Evolutionary conservation across 2,329 filamentous ascomycete genomes (phyloP).

Genomic region (Fusarium sp.): DNA sequence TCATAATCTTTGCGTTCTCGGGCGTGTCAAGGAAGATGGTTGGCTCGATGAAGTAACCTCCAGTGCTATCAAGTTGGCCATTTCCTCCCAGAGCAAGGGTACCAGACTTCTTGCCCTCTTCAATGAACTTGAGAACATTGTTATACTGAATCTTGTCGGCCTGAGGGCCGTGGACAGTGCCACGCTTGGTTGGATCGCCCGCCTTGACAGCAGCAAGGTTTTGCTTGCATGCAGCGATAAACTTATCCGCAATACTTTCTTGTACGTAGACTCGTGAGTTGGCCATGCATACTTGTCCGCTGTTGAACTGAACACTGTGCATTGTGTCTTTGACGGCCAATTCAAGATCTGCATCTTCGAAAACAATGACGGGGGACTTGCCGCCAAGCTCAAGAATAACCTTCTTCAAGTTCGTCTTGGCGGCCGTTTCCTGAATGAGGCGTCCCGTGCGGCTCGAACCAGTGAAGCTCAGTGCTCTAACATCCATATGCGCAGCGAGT

Average conservation of each 20-base stretch:
- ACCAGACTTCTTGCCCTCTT: conserved; percentile 27
- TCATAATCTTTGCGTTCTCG: conserved; percentile 59
- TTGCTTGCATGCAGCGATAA: conserved; percentile 16
- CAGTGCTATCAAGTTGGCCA: neutral
- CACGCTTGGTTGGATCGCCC: conserved; percentile 10
- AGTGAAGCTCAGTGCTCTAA: conserved; percentile 83
- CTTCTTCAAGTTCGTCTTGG: conserved; percentile 72
- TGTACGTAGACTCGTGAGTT: conserved; percentile 70
- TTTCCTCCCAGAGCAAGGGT: conserved; percentile 22
- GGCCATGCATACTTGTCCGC: conserved; percentile 71
- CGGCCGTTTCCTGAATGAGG: conserved; percentile 79
- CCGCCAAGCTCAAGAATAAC: conserved; percentile 76
- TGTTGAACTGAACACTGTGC: conserved; percentile 62
- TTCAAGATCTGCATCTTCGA: conserved; percentile 61
- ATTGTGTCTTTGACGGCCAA: conserved; percentile 60
- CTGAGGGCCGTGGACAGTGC: conserved; percentile 28
- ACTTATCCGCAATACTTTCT: conserved; percentile 54
- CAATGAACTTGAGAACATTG: conserved; percentile 21
- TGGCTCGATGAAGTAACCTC: conserved; percentile 31
- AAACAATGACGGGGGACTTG: conserved; percentile 73
- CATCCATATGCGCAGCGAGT: conserved; percentile 74
- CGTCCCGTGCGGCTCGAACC: conserved; percentile 78
- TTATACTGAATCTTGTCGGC: conserved; percentile 31
- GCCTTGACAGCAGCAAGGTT: conserved; percentile 1
- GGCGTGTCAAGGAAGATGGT: conserved; percentile 39